Percentiles rank a stretch among this genome's conserved stretches.
Conservation (phyloP, 768 basidiomycete species). For the Nidula microcarpa region DNA sequence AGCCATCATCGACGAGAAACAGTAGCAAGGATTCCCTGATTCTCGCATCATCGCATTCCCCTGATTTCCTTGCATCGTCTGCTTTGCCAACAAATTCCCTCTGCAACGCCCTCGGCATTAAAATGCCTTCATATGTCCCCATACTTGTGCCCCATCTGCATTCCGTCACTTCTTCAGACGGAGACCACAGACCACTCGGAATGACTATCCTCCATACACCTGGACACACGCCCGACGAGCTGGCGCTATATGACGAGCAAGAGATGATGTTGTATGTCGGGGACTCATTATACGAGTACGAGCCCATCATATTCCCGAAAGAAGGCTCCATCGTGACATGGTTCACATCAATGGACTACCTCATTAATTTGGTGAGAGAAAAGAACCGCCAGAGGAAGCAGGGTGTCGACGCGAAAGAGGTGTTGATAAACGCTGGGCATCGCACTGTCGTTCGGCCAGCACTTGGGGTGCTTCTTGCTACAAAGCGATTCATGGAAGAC, state of each 20-base stretch:
- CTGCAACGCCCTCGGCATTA: conserved; percentile 36
- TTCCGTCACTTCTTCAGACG: conserved; percentile 19
- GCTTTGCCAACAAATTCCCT: conserved; percentile 43
- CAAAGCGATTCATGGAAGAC: conserved; percentile 43
- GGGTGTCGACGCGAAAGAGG: conserved; percentile 8
- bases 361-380: conserved; percentile 35
- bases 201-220: conserved; percentile 50
- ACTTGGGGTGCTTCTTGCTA: conserved; percentile 36
- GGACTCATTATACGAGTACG: conserved; percentile 53
- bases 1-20: neutral
- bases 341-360: conserved; percentile 38
- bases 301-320: conserved; percentile 50
- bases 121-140: conserved; percentile 41
- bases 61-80: conserved; percentile 35
- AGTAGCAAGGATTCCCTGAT: conserved; percentile 37
- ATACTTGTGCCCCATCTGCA: conserved; percentile 40
- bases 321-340: conserved; percentile 51
- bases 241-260: conserved; percentile 46
- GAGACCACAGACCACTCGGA: conserved; percentile 21
- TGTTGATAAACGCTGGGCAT: conserved; percentile 49
- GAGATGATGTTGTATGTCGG: conserved; percentile 57
- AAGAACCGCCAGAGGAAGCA: neutral
- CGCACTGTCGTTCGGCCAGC: conserved; percentile 42
- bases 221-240: conserved; percentile 56
- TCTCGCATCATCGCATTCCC: conserved; percentile 44